Evolutionary conservation across 805 yeast genomes (phyloP).

Genomic region (Danielia oregonensis): DNA sequence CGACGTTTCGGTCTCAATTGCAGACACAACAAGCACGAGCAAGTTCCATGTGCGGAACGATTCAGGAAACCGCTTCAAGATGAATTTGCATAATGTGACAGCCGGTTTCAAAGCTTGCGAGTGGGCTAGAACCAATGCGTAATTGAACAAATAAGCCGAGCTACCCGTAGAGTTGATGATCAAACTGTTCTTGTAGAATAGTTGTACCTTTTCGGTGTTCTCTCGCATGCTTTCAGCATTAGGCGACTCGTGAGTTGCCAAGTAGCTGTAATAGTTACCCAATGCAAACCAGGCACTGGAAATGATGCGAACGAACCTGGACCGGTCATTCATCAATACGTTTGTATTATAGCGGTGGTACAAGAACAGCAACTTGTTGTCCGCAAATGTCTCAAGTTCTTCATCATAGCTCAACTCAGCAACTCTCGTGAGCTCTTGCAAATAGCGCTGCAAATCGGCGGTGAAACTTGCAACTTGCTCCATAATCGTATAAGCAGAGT

Average conservation of each 20-base stretch:
- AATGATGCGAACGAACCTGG: slow-evolving; percentile 24
- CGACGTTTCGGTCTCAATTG: slow-evolving; percentile 46
- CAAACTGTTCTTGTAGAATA: slow-evolving; percentile 32
- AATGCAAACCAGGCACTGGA: slow-evolving; percentile 37
- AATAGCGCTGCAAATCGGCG: slow-evolving; percentile 20
- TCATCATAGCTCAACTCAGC: slow-evolving; percentile 30
- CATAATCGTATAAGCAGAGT: slow-evolving; percentile 19
- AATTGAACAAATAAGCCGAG: slow-evolving; percentile 30
- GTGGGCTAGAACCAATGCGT: slow-evolving; percentile 47
- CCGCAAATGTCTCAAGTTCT: slow-evolving; percentile 8
- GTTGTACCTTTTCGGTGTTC: slow-evolving; percentile 16
- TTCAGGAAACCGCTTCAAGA: slow-evolving; percentile 49
- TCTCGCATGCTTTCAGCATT: slow-evolving; percentile 15
- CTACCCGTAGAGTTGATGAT: slow-evolving; percentile 36
- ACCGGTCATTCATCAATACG: slow-evolving; percentile 23
- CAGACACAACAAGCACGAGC: slow-evolving; percentile 58
- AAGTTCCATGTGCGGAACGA: slow-evolving; percentile 65
- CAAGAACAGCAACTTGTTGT: slow-evolving; percentile 29
- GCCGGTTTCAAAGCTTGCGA: slow-evolving; percentile 41
- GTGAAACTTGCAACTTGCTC: slow-evolving; percentile 16
- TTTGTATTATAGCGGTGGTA: slow-evolving; percentile 33
- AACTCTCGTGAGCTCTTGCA: slow-evolving; percentile 18
- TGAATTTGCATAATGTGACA: slow-evolving; percentile 43
- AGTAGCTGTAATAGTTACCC: slow-evolving; percentile 29
- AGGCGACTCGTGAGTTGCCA: slow-evolving; percentile 24